These are phyloP conservation scores for Talaromyces pinophilus DNA, from an alignment of 2,329 filamentous ascomycete species.

Conservation along the genomic window DNA sequence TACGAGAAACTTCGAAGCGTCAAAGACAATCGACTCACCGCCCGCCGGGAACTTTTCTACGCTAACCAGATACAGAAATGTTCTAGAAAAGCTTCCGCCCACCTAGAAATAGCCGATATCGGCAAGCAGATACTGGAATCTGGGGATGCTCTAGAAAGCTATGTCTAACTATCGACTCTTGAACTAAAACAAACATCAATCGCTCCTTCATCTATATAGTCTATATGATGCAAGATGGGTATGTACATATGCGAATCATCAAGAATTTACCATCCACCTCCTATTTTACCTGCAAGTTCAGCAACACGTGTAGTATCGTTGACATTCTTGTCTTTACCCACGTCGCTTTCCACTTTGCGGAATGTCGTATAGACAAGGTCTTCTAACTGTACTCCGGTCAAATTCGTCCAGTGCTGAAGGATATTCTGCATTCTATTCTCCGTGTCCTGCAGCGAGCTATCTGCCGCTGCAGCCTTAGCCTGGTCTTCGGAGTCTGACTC, in stretches of 20 bases:
- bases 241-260: slow-evolving; percentile 22
- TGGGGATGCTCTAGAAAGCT: too few species aligned
- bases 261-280: slow-evolving; percentile 78
- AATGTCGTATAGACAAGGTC: slow-evolving; percentile 83
- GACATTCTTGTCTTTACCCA: slow-evolving; percentile 69
- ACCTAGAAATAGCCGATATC: neutral
- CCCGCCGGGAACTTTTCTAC: neutral
- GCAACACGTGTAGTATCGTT: slow-evolving; percentile 78
- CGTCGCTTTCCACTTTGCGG: slow-evolving; percentile 89
- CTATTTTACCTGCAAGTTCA: slow-evolving; percentile 84
- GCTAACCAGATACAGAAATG: slow-evolving; percentile 15
- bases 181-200: too few species aligned
- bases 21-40: slow-evolving; percentile 12
- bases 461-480: slow-evolving; percentile 31
- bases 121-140: too few species aligned
- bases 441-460: slow-evolving; percentile 31
- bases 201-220: slow-evolving; percentile 2
- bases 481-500: slow-evolving; percentile 56
- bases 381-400: slow-evolving; percentile 69
- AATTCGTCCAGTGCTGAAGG: slow-evolving; percentile 72
- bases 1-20: neutral
- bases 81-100: neutral
- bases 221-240: slow-evolving; percentile 20
- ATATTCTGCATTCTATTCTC: slow-evolving; percentile 58
- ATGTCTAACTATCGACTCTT: too few species aligned